These are phyloP conservation scores for Pluteus cervinus DNA, from an alignment of 768 basidiomycete species.

Conservation along the genomic window DNA sequence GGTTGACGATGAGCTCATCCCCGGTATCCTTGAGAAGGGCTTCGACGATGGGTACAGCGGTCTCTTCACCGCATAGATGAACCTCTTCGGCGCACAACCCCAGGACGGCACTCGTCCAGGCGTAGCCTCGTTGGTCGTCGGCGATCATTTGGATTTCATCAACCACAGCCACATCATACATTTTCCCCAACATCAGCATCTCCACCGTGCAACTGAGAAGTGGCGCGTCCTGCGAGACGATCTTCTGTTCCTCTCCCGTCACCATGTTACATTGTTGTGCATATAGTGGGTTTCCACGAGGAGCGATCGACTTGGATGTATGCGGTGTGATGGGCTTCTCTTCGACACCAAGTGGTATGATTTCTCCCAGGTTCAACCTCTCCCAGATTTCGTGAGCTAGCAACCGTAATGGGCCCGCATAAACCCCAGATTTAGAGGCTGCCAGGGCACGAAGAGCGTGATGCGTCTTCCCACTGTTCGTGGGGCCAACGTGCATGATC, in stretches of 20 bases:
- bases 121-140: slow-evolving; percentile 68
- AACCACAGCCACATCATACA: slow-evolving; percentile 79
- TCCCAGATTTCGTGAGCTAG: slow-evolving; percentile 95
- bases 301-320: slow-evolving; percentile 3
- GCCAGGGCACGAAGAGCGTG: slow-evolving; percentile 87
- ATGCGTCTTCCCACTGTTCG: slow-evolving; percentile 97
- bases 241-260: slow-evolving; percentile 86
- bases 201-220: slow-evolving; percentile 89
- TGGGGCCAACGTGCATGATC: slow-evolving; percentile 95
- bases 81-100: slow-evolving; percentile 73
- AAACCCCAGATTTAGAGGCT: slow-evolving; percentile 64
- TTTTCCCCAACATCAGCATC: slow-evolving; percentile 53
- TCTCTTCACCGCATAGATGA: slow-evolving; percentile 95
- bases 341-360: slow-evolving; percentile 61
- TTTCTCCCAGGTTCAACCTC: slow-evolving; percentile 84
- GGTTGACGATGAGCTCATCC: slow-evolving; percentile 73
- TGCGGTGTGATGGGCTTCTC: too few relatives aligned
- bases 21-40: slow-evolving; percentile 68
- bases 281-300: slow-evolving; percentile 37
- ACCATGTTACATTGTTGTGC: slow-evolving; percentile 75
- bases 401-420: slow-evolving; percentile 87
- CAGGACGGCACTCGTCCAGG: slow-evolving; percentile 81
- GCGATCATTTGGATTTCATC: slow-evolving; percentile 98
- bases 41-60: slow-evolving; percentile 76
- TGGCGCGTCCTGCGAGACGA: slow-evolving; percentile 49